phyloP scores from a whole-genome alignment of 2,329 filamentous ascomycete species.

The Byssochlamys sp. region DNA sequence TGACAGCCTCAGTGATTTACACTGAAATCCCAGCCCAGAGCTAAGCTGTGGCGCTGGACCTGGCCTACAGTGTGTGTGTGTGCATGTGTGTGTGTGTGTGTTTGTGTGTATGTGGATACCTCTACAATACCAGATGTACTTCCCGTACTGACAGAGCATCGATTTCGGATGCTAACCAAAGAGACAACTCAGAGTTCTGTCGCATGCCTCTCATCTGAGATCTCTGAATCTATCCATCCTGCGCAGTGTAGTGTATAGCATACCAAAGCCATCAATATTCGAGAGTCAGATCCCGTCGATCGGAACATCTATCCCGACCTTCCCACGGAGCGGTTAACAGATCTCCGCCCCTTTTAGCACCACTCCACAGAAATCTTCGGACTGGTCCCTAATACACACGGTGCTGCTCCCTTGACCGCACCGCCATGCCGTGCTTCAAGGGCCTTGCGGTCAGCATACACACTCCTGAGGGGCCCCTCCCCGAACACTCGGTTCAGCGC shows the following conservation, averaged over 20 bases:
- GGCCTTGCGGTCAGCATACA: conserved; percentile 97
- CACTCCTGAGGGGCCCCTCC: conserved; percentile 65
- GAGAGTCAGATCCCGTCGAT: not conserved
- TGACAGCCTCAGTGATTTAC: not conserved
- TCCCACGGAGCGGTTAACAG: not conserved
- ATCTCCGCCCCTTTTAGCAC: not conserved
- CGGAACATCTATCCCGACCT: not conserved
- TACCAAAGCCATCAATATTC: not conserved
- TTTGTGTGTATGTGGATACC: conserved; percentile 1
- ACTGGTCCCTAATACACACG: not conserved
- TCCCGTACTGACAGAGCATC: not conserved
- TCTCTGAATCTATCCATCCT: not conserved
- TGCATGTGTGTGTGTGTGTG: not conserved
- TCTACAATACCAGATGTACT: not conserved
- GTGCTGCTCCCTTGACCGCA: not conserved
- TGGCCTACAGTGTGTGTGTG: not conserved
- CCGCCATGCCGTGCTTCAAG: conserved; percentile 87
- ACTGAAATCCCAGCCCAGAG: not conserved
- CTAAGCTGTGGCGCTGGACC: not conserved
- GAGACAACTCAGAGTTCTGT: not conserved
- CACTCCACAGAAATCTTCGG: not conserved
- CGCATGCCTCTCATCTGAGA: not conserved
- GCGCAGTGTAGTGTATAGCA: not conserved
- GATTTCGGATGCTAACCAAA: not conserved
- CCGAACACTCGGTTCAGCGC: conserved; percentile 90